phyloP scores from a whole-genome alignment of 106 monocot species.

The Narthecium ossifragum region DNA sequence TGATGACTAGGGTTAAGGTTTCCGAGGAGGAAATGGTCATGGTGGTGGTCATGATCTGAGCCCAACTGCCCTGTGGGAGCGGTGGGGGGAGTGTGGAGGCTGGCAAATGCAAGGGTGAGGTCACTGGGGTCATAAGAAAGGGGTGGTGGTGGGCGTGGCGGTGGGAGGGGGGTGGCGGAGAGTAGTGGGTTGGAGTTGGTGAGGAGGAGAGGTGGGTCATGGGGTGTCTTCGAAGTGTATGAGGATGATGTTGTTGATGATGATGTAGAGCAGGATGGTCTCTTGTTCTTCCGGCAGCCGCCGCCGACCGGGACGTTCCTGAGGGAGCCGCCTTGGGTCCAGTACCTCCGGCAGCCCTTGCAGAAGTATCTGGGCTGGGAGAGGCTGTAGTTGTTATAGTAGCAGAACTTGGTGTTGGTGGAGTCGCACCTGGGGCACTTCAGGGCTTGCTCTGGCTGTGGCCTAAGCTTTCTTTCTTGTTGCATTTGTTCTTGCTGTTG shows the following conservation, averaged over 20 bases:
- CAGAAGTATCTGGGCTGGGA: conserved; percentile 42
- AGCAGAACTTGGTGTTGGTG: conserved; percentile 75
- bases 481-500: conserved; percentile 1
- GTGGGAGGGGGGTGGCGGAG: not conserved
- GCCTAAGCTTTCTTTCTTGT: conserved; percentile 4
- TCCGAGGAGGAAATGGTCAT: not conserved
- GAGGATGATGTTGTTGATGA: not conserved
- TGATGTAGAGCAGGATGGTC: not conserved
- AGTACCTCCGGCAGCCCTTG: conserved; percentile 8
- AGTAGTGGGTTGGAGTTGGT: not conserved
- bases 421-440: conserved; percentile 49
- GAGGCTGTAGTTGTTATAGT: conserved; percentile 84
- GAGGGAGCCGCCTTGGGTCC: conserved; percentile 8
- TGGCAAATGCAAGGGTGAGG: too few species aligned
- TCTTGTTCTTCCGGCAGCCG: conserved; percentile 7
- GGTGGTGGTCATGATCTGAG: not conserved
- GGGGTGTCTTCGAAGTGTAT: not conserved
- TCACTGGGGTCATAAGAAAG: too few species aligned
- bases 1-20: conserved; percentile 1
- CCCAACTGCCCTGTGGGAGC: not conserved
- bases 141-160: not conserved
- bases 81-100: not conserved
- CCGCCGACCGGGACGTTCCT: conserved; percentile 9
- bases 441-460: conserved; percentile 13
- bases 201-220: too few species aligned